A percentile compares a stretch with the other conserved stretches of the same genome.
These are phyloP conservation scores for Globisporangium sylvaticum DNA, from an alignment of 352 stramenopile species.

Conservation along the genomic window DNA sequence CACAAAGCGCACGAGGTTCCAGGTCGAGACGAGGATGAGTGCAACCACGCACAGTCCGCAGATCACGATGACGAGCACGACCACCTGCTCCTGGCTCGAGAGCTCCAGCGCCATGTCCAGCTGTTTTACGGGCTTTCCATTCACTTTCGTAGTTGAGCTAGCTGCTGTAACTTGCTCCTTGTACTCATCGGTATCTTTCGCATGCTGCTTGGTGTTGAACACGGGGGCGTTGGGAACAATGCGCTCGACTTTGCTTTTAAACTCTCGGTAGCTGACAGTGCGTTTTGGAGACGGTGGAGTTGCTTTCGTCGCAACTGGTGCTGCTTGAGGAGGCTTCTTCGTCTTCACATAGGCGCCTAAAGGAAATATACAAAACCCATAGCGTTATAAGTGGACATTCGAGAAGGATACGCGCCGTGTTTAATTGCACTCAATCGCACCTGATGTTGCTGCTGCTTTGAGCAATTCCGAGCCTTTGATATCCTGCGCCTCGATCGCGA, in stretches of 20 bases:
- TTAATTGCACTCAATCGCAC: too few relatives aligned
- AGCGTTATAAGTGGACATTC: too few relatives aligned
- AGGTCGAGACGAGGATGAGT: constrained; percentile 30
- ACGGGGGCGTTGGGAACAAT: background rate
- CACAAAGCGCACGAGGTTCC: constrained; percentile 34
- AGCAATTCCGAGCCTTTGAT: constrained; percentile 50
- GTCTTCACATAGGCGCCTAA: background rate
- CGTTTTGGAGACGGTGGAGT: background rate
- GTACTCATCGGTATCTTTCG: background rate
- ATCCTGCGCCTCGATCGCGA: constrained; percentile 55
- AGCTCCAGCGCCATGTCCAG: constrained; percentile 34
- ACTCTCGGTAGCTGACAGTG: constrained; percentile 5
- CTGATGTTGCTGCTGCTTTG: background rate
- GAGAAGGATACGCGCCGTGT: too few relatives aligned
- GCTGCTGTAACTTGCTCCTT: background rate
- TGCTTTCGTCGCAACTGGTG: background rate
- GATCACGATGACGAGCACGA: constrained; percentile 53
- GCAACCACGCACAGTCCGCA: constrained; percentile 34
- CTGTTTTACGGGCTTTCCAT: background rate
- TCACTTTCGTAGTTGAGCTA: background rate
- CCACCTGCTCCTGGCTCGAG: constrained; percentile 51
- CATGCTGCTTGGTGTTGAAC: background rate
- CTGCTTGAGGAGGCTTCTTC: background rate
- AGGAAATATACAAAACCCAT: background rate
- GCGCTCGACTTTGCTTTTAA: background rate